Base-by-base conservation (phyloP, 1,284 basidiomycete species). In the Naganishia sp. region DNA sequence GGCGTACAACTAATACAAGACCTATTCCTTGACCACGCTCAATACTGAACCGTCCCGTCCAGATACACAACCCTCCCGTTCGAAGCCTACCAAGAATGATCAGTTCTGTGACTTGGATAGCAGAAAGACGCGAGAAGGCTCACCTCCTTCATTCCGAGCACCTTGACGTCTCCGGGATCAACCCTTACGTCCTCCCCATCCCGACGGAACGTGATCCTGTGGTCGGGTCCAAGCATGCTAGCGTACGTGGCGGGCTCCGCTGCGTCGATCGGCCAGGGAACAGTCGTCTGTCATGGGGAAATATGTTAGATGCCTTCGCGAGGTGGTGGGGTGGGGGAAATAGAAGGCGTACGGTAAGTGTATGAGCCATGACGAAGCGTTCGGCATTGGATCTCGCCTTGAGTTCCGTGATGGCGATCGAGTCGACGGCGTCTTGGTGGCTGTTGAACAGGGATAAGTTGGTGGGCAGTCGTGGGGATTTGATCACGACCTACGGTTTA, bases 41-140 rank as follows among this genome's bases (percentile, higher is more conserved):
- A 72, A 50, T 68, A 70, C 54, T 61, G 18, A 42, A 75, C 66
- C 3, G 76, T 75, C 7, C 73, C 74, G 64, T 75, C 74, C 11
- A 79, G 45, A 45, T 75, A 79, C 48, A 76, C 55, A 52, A 79
- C 74, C 42, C 69, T 67, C 5, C 78, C 78, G 57, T 79, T 79
- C 18, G 70, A 69, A 16, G 74, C 73, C 72, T 76, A 44, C 42
- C 21, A 21, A 0, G 3, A 9, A 6, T 23, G 5, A 31, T 33
- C 39, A 64, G 45, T 31, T 43, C 15, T 11, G 9, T 4, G 10
- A 16, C 9, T 6, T 10, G 6, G 44, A 21, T 36, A 55, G 63
- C 53, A 6, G 18, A 9, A 21, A 49, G 18, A 21, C 45, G 31
- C 11, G 36, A 4, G 3, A 49, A 0, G 18, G 71, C 75, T 70